Evolutionary conservation across 2,329 filamentous ascomycete species (phyloP).

Genomic region (Elsinoe ampelina): DNA sequence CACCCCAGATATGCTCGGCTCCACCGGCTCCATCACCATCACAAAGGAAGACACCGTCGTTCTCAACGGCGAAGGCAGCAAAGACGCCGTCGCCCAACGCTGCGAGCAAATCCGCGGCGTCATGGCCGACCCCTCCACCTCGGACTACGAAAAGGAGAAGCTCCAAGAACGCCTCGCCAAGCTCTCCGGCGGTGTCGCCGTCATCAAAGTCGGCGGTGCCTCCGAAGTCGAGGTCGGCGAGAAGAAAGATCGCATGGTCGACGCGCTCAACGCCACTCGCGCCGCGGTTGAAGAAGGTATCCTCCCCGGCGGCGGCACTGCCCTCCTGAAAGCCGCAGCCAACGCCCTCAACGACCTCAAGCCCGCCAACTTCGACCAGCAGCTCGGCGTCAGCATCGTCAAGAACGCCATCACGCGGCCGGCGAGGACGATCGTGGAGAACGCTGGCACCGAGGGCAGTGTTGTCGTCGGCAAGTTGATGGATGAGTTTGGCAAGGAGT

Average conservation of each 20-base stretch:
- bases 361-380: slow-evolving; percentile 94
- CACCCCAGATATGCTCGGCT: slow-evolving; percentile 89
- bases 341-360: slow-evolving; percentile 79
- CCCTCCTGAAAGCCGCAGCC: slow-evolving; percentile 89
- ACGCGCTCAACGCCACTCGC: slow-evolving; percentile 94
- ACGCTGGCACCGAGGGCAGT: slow-evolving; percentile 89
- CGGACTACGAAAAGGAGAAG: slow-evolving; percentile 99
- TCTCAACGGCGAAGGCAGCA: slow-evolving; percentile 91
- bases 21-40: slow-evolving; percentile 96
- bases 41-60: slow-evolving; percentile 99
- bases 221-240: slow-evolving; percentile 98
- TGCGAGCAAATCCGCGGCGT: slow-evolving; percentile 99
- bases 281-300: slow-evolving; percentile 99
- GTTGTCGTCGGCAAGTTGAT: slow-evolving; percentile 97
- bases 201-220: slow-evolving; percentile 97
- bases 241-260: slow-evolving; percentile 99
- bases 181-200: slow-evolving; percentile 95
- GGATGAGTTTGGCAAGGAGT: slow-evolving; percentile 82
- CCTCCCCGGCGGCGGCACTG: slow-evolving; percentile 94
- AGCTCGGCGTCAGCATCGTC: slow-evolving; percentile 94
- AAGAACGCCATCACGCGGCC: slow-evolving; percentile 97
- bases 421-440: slow-evolving; percentile 92
- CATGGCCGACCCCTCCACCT: slow-evolving; percentile 86
- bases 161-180: slow-evolving; percentile 99
- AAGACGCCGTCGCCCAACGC: slow-evolving; percentile 85